Evolutionary conservation across 192 early-diverging fungal genomes (phyloP).

Genomic region (Coemansia sp.): DNA sequence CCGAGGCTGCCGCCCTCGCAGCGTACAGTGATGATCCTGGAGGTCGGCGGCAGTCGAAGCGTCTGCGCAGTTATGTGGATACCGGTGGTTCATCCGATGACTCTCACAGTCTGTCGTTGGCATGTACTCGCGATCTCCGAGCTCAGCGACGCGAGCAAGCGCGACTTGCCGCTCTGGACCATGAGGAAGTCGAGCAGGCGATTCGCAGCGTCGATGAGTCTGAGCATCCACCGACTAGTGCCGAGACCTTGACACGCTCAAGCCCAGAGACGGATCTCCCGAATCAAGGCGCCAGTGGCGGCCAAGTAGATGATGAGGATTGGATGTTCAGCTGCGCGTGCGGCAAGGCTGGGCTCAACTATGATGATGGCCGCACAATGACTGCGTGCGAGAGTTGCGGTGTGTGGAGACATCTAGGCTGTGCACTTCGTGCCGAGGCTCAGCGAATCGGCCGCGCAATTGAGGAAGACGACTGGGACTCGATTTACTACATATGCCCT

Average conservation of each 20-base stretch:
- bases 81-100: not conserved
- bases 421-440: slow-evolving; percentile 32
- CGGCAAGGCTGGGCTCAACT: slow-evolving; percentile 31
- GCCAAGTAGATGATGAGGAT: slow-evolving; percentile 9
- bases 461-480: slow-evolving; percentile 41
- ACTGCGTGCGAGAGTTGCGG: slow-evolving; percentile 36
- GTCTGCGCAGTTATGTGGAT: slow-evolving; percentile 1
- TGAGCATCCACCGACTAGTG: not conserved
- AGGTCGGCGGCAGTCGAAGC: slow-evolving; percentile 14
- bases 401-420: slow-evolving; percentile 39
- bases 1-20: not conserved
- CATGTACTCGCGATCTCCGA: slow-evolving; percentile 10
- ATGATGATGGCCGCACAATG: slow-evolving; percentile 47
- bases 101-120: not conserved
- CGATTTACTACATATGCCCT: slow-evolving; percentile 20
- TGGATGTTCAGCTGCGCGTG: slow-evolving; percentile 47
- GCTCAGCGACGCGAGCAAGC: slow-evolving; percentile 23
- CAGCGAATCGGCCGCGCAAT: slow-evolving; percentile 22
- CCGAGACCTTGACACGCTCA: not conserved
- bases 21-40: not conserved
- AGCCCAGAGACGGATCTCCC: not conserved
- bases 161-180: slow-evolving; percentile 3
- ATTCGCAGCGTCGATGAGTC: slow-evolving; percentile 5
- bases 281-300: not conserved
- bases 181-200: not conserved